These are phyloP conservation scores for Debaryomyces maramus DNA, from an alignment of 805 yeast genomes.

Conservation along the genomic window DNA sequence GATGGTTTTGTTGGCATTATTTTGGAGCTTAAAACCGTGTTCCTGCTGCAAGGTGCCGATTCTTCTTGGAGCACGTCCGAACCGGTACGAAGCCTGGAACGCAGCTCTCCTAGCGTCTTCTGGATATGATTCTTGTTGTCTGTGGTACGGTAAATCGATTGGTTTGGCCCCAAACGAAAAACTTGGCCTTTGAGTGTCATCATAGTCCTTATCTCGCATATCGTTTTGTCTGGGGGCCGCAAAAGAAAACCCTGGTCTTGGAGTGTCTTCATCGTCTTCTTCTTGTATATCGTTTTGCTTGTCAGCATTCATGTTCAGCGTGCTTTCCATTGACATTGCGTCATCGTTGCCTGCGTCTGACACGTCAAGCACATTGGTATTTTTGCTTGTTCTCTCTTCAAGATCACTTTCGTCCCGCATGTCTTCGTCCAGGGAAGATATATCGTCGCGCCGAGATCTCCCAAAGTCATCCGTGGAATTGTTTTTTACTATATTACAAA, in stretches of 20 bases:
- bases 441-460: no score
- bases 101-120: no score
- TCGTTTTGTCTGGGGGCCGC: no score
- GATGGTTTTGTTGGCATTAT: background rate
- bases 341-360: constrained; percentile 19
- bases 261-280: constrained; percentile 9
- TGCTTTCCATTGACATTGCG: constrained; percentile 23
- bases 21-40: background rate
- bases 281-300: constrained; percentile 13
- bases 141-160: no score
- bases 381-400: constrained; percentile 18
- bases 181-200: no score
- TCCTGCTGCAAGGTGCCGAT: background rate
- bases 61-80: background rate
- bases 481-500: background rate
- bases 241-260: background rate
- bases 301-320: constrained; percentile 2
- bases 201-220: no score
- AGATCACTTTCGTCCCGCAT: constrained; percentile 25
- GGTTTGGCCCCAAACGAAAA: no score
- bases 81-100: background rate
- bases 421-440: constrained; percentile 9
- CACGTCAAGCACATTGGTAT: constrained; percentile 20
- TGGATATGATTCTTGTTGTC: no score
- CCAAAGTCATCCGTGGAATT: background rate